Evolutionary conservation across 495 filamentous ascomycete genomes (phyloP), one percentile per base, ranked within the genome.

Genomic region (Penicillium argentinense): DNA sequence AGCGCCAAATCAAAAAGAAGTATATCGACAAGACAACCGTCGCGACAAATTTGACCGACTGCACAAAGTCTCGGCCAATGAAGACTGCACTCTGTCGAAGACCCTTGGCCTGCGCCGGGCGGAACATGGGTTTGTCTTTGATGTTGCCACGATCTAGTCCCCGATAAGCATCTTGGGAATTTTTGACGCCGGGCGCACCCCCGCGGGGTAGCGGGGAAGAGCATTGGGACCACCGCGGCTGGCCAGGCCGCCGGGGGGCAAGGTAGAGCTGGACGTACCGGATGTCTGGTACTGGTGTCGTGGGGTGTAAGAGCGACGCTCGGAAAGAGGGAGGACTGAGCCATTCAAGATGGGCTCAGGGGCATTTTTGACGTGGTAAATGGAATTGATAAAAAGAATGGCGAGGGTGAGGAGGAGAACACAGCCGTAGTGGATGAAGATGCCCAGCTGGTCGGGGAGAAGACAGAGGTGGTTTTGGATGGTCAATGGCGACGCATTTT

Each of bases 381-480:
- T 64, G 9, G 90, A 80, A 37, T 84, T 77, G 17, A 80, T 56
- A 29, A 81, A 54, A 16, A 96, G 78, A 8, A 80, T 19, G 21
- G 74, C 39, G 3, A 93, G 38, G 6, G 79, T 88, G 8, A 89
- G 12, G 5, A 72, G 69, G 1, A 86, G 68, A 18, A 91, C 67
- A 8, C 71, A 62, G 38, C 67, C 78, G 60, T 99, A 99, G 46
- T 78, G 76, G 32, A 91, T 79, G 69, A 91, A 95, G 34, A 91
- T 89, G 7, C 73, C 73, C 2, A 96, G 74, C 56, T 97, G 91
- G 62, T 89, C 87, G 1, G 95, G 95, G 5, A 99, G 79, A 2
- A 97, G 75, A 59, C 93, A 99, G 9, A 97, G 83, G 56, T 95
- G 88, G 3, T 84, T 90, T 62, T 97, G 88, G 2, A 95, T 60